A percentile compares a stretch with the other conserved stretches of the same genome.
Evolutionary conservation across 2,329 filamentous ascomycete genomes (phyloP).

Genomic region (Aspergillus vadensis): DNA sequence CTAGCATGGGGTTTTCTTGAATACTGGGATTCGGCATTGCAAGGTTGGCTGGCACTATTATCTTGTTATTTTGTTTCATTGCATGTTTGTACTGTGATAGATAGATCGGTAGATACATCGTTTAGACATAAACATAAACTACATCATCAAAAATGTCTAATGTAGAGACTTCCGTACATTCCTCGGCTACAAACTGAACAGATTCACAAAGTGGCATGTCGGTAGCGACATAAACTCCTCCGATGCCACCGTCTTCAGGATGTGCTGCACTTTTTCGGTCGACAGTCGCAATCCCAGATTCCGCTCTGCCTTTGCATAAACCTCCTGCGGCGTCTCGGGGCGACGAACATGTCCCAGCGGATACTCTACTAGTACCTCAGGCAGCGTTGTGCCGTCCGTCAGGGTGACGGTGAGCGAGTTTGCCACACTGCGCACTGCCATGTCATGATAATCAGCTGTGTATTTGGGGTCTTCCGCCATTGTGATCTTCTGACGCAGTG

Average conservation of each 20-base stretch:
- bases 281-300: background rate
- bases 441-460: conserved; percentile 34
- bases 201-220: background rate
- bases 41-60: background rate
- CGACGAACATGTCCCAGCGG: background rate
- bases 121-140: background rate
- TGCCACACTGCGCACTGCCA: background rate
- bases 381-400: background rate
- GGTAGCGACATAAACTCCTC: background rate
- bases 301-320: background rate
- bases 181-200: background rate
- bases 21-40: background rate
- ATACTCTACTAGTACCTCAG: background rate
- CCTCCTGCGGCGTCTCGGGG: background rate
- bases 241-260: background rate
- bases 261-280: background rate
- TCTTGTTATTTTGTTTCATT: background rate
- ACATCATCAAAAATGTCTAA: background rate
- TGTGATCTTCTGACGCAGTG: conserved; percentile 29
- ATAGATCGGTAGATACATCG: background rate
- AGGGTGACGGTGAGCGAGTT: background rate
- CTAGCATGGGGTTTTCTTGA: background rate
- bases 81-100: background rate
- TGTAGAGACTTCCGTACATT: too few relatives aligned
- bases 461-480: conserved; percentile 30